phyloP scores from a whole-genome alignment of 441 rosid species.

The Gossypium laxum region DNA sequence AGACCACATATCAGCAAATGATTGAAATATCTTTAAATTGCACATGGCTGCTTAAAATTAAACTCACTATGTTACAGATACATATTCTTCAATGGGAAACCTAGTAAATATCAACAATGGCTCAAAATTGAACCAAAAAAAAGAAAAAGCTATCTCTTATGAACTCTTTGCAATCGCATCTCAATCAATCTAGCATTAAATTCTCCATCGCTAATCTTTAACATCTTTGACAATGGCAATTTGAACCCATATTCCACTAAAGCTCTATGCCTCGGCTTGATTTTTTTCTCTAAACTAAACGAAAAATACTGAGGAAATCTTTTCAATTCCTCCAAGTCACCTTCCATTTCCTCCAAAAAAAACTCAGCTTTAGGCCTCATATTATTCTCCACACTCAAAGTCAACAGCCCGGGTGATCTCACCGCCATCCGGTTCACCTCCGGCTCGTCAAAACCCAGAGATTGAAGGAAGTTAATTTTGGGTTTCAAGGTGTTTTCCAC shows the following conservation, averaged over 20 bases:
- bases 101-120: neutral
- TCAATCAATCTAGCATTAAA: conserved; percentile 48
- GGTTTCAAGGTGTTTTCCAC: conserved; percentile 47
- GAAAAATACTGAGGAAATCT: conserved; percentile 77
- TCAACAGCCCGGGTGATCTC: conserved; percentile 64
- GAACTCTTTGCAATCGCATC: conserved; percentile 31
- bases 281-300: conserved; percentile 77
- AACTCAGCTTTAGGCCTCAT: conserved; percentile 51
- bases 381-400: conserved; percentile 57
- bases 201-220: conserved; percentile 71
- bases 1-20: neutral
- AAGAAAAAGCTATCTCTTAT: conserved; percentile 19
- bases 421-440: conserved; percentile 58
- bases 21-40: neutral
- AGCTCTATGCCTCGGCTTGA: conserved; percentile 64
- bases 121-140: neutral
- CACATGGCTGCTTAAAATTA: neutral
- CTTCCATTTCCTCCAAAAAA: conserved; percentile 51
- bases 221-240: conserved; percentile 61
- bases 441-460: conserved; percentile 40
- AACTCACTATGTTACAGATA: neutral
- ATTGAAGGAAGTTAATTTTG: conserved; percentile 45
- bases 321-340: conserved; percentile 50
- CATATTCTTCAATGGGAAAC: neutral
- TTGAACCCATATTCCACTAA: conserved; percentile 42